phyloP scores from a whole-genome alignment of 306 rosid species.

The Vigna reflexopilosa region DNA sequence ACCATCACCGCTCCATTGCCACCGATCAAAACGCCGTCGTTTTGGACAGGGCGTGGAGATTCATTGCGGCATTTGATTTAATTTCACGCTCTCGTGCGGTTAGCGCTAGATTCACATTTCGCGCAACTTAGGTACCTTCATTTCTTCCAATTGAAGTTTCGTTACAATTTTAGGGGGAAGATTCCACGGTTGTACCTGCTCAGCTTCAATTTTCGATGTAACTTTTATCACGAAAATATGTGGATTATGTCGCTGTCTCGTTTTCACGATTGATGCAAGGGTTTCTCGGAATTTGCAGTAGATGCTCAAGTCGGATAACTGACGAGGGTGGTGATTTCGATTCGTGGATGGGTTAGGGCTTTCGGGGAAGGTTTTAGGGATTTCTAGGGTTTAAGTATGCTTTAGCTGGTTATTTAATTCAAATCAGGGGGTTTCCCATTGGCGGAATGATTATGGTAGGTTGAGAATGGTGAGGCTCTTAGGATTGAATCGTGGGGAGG shows the following conservation, averaged over 20 bases:
- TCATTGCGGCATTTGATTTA: conserved; percentile 46
- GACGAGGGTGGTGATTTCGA: conserved; percentile 34
- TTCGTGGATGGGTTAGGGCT: conserved; percentile 49
- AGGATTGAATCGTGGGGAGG: conserved; percentile 72
- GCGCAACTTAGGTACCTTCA: conserved; percentile 27
- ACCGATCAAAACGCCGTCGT: conserved; percentile 54
- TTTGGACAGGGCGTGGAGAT: conserved; percentile 39
- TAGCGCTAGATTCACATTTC: conserved; percentile 41
- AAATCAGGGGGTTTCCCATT: conserved; percentile 32
- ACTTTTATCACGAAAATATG: conserved; percentile 5
- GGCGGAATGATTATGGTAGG: conserved; percentile 58
- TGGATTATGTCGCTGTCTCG: conserved; percentile 1
- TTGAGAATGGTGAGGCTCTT: conserved; percentile 86
- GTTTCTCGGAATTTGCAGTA: conserved; percentile 38
- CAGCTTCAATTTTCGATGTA: conserved; percentile 25
- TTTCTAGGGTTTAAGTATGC: conserved; percentile 51
- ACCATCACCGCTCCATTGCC: conserved; percentile 45
- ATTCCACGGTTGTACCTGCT: conserved; percentile 29
- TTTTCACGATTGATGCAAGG: conserved; percentile 37
- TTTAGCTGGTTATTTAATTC: conserved; percentile 42
- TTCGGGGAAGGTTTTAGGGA: conserved; percentile 53
- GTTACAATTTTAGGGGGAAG: conserved; percentile 32
- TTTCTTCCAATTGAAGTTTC: conserved; percentile 41
- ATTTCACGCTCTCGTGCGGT: conserved; percentile 4
- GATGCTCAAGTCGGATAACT: conserved; percentile 39